Conservation (phyloP, 768 basidiomycete species). For the Vararia minispora region DNA sequence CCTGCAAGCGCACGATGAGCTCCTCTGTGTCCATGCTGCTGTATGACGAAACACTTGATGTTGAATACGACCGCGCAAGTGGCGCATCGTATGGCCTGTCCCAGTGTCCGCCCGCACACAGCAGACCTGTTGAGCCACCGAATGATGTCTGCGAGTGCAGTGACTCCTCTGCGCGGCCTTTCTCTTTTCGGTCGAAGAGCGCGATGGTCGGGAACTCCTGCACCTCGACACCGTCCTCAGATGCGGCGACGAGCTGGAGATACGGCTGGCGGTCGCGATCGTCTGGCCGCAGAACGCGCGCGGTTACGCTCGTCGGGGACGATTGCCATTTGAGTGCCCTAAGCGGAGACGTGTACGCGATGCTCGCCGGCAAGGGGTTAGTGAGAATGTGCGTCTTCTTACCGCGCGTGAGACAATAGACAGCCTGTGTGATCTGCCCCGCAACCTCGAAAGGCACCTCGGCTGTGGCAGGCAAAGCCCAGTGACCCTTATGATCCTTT, state of each 20-base stretch:
- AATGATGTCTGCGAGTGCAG: conserved; percentile 49
- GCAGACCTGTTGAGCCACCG: conserved; percentile 51
- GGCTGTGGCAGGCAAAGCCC: conserved; percentile 39
- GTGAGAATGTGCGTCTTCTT: conserved; percentile 57
- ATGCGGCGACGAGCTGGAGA: conserved; percentile 61
- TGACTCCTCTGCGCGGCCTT: conserved; percentile 36
- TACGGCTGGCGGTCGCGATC: conserved; percentile 24
- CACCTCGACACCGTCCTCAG: conserved; percentile 63
- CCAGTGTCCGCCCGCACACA: conserved; percentile 43
- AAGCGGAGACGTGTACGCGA: conserved; percentile 38
- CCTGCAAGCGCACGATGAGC: conserved; percentile 30
- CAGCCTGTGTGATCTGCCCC: conserved; percentile 25
- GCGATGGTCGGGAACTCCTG: conserved; percentile 52
- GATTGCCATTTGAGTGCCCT: conserved; percentile 46
- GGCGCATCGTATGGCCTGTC: conserved; percentile 24
- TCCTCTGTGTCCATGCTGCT: conserved; percentile 46
- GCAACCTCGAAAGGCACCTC: conserved; percentile 32
- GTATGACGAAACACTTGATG: conserved; percentile 32
- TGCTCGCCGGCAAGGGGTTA: conserved; percentile 50
- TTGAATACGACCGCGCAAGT: conserved; percentile 34
- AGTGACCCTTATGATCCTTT: conserved; percentile 28
- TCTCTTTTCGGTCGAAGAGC: conserved; percentile 32
- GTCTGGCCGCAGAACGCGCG: conserved; percentile 34
- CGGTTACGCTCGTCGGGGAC: conserved; percentile 40
- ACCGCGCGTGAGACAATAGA: conserved; percentile 62